These are phyloP conservation scores for Skeletonema potamos DNA, from an alignment of 108 stramenopile genomes.

Conservation along the genomic window DNA sequence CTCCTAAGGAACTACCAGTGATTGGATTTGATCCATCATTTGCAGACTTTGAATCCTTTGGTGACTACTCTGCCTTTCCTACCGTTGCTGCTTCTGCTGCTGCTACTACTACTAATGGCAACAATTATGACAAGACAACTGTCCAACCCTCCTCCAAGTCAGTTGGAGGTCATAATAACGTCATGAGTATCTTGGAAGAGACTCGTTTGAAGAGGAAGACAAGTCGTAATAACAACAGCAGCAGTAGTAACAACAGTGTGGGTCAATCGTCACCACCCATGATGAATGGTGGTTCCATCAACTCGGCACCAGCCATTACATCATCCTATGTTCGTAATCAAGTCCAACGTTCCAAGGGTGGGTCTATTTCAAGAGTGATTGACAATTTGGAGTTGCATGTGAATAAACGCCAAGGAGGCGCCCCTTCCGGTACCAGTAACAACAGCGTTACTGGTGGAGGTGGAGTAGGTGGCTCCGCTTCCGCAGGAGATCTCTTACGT, in stretches of 20 bases:
- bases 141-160: not conserved
- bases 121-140: not conserved
- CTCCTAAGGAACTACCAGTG: not conserved
- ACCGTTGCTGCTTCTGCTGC: not conserved
- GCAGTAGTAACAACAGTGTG: not conserved
- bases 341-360: conserved; percentile 25
- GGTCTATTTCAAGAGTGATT: conserved; percentile 80
- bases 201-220: not conserved
- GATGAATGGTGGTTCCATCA: conserved; percentile 56
- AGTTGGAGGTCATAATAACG: not conserved
- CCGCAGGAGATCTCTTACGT: conserved; percentile 12
- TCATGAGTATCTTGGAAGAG: not conserved
- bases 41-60: conserved; percentile 55
- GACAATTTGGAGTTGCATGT: conserved; percentile 66
- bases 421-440: no score
- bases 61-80: not conserved
- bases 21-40: conserved; percentile 19
- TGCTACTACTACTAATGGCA: no score
- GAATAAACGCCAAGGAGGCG: conserved; percentile 30
- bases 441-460: not conserved
- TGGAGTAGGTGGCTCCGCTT: not conserved
- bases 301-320: conserved; percentile 76
- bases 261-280: not conserved
- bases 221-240: not conserved
- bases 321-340: conserved; percentile 61